Evolutionary conservation across 495 filamentous ascomycete genomes (phyloP).

Genomic region (Penicillium atrosanguineum): DNA sequence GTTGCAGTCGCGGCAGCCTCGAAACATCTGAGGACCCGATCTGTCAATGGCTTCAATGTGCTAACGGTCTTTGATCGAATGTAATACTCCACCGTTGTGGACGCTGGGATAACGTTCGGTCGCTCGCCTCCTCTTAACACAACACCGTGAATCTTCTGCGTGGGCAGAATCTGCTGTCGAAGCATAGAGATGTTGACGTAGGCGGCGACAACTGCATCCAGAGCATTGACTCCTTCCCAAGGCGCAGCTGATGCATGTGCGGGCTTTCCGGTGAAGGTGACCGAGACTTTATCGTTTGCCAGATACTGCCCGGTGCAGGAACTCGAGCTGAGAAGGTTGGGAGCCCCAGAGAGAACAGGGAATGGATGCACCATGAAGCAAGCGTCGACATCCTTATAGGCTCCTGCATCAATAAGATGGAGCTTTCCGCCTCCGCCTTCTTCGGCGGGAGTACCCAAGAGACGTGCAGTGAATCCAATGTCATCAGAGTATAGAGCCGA

Average conservation of each 20-base stretch:
- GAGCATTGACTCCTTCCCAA: conserved; percentile 63
- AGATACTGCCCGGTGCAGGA: conserved; percentile 42
- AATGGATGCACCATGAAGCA: conserved; percentile 56
- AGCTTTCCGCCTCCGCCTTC: conserved; percentile 46
- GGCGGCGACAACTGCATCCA: conserved; percentile 59
- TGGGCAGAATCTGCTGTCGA: conserved; percentile 54
- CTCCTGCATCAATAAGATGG: conserved; percentile 47
- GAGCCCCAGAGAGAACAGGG: conserved; percentile 29
- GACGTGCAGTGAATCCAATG: conserved; percentile 24
- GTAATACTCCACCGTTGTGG: conserved; percentile 55
- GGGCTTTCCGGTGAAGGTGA: conserved; percentile 44
- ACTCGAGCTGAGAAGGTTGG: conserved; percentile 26
- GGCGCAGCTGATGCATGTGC: conserved; percentile 58
- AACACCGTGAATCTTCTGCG: conserved; percentile 45
- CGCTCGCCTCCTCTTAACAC: conserved; percentile 41
- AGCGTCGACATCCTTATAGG: conserved; percentile 46
- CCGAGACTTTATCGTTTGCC: conserved; percentile 50
- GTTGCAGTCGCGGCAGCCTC: conserved; percentile 57
- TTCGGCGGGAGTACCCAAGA: conserved; percentile 46
- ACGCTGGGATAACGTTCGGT: conserved; percentile 53
- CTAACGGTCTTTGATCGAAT: conserved; percentile 46
- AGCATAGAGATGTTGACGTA: conserved; percentile 61
- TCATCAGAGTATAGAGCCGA: conserved; percentile 7
- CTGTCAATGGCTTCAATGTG: conserved; percentile 44
- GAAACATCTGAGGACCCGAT: conserved; percentile 53